Evolutionary conservation across 306 rosid species (phyloP).

Genomic region (Dryas drummondii): DNA sequence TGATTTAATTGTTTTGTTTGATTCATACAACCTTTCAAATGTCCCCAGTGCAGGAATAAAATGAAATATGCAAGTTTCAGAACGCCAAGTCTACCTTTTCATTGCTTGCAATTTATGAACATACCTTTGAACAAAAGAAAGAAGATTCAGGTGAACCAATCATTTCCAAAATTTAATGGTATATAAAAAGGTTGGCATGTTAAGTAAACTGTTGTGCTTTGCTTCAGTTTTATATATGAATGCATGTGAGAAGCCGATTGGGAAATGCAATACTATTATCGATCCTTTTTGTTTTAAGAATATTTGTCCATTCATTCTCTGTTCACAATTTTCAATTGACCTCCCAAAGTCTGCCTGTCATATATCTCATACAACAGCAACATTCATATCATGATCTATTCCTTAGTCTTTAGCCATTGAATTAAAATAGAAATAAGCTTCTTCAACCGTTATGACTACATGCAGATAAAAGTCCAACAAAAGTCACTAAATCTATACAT

Average conservation of each 20-base stretch:
- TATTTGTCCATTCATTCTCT: neutral
- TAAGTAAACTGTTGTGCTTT: too few species aligned
- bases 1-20: too few species aligned
- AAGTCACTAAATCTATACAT: conserved; percentile 54
- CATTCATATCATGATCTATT: conserved; percentile 36
- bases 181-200: neutral
- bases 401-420: conserved; percentile 57
- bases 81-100: neutral
- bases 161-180: neutral
- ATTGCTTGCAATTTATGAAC: neutral
- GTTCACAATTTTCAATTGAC: neutral
- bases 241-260: too few species aligned
- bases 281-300: neutral
- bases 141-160: neutral
- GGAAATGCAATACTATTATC: neutral
- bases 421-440: conserved; percentile 60
- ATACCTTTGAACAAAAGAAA: neutral
- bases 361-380: too few species aligned
- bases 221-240: neutral
- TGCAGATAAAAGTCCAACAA: conserved; percentile 70
- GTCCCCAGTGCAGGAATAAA: neutral
- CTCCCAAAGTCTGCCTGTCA: too few species aligned
- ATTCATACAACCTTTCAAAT: too few species aligned
- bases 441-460: conserved; percentile 74
- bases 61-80: conserved; percentile 1